Evolutionary conservation across 345 rosid species (phyloP).

Genomic region (Eucalyptus polybractea): DNA sequence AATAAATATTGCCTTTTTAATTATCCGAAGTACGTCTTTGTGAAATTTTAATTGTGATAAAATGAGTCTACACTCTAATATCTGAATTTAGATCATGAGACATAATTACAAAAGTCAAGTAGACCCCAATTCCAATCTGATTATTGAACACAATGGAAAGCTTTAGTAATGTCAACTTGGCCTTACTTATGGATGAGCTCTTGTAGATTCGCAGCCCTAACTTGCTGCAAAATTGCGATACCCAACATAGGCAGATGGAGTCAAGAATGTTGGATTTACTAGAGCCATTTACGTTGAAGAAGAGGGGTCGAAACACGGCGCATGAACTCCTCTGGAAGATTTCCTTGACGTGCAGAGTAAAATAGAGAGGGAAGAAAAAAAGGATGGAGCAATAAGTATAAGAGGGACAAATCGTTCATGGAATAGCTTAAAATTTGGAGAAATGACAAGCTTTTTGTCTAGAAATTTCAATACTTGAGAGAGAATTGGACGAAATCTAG

Average conservation of each 20-base stretch:
- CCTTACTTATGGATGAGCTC: slow-evolving; percentile 95
- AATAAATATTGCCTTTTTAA: neutral
- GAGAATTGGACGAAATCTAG: neutral
- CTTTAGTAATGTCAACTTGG: neutral
- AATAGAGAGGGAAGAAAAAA: neutral
- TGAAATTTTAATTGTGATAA: neutral
- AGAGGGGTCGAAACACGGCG: slow-evolving; percentile 69
- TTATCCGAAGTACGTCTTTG: neutral
- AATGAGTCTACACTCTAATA: neutral
- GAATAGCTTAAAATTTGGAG: neutral
- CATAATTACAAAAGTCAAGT: neutral
- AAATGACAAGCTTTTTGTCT: neutral
- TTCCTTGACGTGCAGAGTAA: slow-evolving; percentile 14
- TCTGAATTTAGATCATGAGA: neutral
- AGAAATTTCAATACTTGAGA: neutral
- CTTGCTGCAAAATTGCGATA: no score
- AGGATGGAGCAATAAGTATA: neutral
- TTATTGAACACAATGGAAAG: neutral
- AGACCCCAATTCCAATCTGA: neutral
- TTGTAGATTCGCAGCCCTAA: slow-evolving; percentile 52
- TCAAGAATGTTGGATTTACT: no score
- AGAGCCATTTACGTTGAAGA: no score
- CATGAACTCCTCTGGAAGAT: slow-evolving; percentile 36
- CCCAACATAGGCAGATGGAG: no score
- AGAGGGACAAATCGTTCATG: neutral